phyloP scores from a whole-genome alignment of 805 yeast genomes.

The Zygosaccharomyces pseudorouxii region DNA sequence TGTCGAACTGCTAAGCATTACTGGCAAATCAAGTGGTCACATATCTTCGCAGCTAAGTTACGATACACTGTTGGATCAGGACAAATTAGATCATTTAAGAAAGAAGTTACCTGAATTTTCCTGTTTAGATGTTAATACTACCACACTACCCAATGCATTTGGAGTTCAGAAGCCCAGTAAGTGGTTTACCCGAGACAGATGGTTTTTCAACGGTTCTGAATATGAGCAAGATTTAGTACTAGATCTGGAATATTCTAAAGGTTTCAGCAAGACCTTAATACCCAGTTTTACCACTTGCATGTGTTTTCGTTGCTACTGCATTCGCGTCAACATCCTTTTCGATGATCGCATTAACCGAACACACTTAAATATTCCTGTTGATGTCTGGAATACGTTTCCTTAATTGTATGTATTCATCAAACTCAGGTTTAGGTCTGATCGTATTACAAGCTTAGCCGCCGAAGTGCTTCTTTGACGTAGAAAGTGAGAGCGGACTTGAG shows the following conservation, averaged over 20 bases:
- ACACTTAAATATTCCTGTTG: conserved; percentile 16
- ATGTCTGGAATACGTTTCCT: not conserved
- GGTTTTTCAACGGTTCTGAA: not conserved
- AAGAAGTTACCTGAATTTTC: conserved; percentile 5
- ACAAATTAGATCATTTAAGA: not conserved
- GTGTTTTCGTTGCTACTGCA: conserved; percentile 43
- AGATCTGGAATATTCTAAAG: conserved; percentile 21
- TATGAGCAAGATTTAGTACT: conserved; percentile 7
- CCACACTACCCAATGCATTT: not conserved
- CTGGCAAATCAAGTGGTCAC: conserved; percentile 32
- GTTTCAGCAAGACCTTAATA: conserved; percentile 39
- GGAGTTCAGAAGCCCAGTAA: not conserved
- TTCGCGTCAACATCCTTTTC: conserved; percentile 40
- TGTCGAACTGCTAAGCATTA: conserved; percentile 32
- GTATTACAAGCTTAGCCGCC: not conserved
- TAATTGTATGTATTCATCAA: not conserved
- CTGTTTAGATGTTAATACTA: not conserved
- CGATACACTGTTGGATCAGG: not conserved
- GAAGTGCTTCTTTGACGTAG: not conserved
- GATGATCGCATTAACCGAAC: conserved; percentile 14
- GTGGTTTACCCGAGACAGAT: not conserved
- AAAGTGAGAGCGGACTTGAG: too few relatives aligned
- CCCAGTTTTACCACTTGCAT: conserved; percentile 47
- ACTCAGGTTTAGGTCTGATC: too few relatives aligned
- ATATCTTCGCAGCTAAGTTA: conserved; percentile 28